Evolutionary conservation across 306 rosid genomes (phyloP).

Genomic region (Mucuna pruriens): DNA sequence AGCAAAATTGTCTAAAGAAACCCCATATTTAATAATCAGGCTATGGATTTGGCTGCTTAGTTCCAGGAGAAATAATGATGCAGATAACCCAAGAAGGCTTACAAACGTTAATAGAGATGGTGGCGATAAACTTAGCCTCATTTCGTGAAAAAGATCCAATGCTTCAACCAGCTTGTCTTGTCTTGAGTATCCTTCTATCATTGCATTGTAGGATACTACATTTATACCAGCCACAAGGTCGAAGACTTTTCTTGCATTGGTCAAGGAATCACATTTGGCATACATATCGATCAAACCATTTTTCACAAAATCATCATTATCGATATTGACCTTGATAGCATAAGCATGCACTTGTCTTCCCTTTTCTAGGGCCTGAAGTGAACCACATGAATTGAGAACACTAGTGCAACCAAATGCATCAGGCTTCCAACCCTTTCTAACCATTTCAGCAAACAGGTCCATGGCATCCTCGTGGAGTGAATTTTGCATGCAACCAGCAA

Average conservation of each 20-base stretch:
- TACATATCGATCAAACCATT: constrained; percentile 93
- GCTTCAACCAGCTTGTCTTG: constrained; percentile 66
- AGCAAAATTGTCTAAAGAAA: constrained; percentile 68
- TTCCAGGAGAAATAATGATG: constrained; percentile 58
- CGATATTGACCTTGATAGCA: constrained; percentile 66
- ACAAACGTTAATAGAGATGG: constrained; percentile 76
- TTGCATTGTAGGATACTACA: constrained; percentile 86
- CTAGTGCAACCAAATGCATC: constrained; percentile 87
- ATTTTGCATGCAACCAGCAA: constrained; percentile 93
- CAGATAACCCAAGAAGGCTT: constrained; percentile 85
- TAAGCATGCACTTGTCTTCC: constrained; percentile 88
- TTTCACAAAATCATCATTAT: constrained; percentile 70
- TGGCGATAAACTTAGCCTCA: constrained; percentile 62
- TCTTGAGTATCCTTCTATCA: constrained; percentile 88
- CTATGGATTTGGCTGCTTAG: constrained; percentile 81
- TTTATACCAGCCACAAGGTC: constrained; percentile 54
- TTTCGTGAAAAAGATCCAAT: constrained; percentile 61
- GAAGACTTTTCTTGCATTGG: constrained; percentile 73
- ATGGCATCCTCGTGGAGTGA: constrained; percentile 70
- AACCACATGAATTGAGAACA: constrained; percentile 84
- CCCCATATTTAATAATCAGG: constrained; percentile 68
- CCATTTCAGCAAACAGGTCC: constrained; percentile 70
- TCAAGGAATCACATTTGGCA: constrained; percentile 75
- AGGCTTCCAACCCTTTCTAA: constrained; percentile 59
- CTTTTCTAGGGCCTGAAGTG: constrained; percentile 58